Percentiles rank a stretch among this genome's conserved stretches.
phyloP scores from a whole-genome alignment of 768 basidiomycete species.

The Tricholoma sp. region DNA sequence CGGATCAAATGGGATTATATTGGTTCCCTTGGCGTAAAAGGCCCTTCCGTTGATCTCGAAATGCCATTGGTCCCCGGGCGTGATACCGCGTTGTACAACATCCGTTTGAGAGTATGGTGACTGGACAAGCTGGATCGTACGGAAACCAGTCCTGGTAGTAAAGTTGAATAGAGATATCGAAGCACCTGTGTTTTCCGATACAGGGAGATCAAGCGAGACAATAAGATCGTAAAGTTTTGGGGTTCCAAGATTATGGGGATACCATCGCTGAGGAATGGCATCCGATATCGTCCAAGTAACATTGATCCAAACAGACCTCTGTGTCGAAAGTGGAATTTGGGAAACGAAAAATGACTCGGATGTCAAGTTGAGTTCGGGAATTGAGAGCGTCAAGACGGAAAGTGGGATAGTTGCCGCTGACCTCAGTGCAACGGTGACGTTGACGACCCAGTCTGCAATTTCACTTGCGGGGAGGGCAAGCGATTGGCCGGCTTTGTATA shows the following conservation, averaged over 20 bases:
- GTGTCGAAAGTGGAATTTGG: constrained; percentile 18
- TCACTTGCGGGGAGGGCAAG: constrained; percentile 40
- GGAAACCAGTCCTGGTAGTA: constrained; percentile 48
- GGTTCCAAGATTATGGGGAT: constrained; percentile 48
- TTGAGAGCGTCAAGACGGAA: constrained; percentile 36
- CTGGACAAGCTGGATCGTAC: constrained; percentile 52
- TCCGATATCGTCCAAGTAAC: constrained; percentile 44
- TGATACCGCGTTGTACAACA: constrained; percentile 41
- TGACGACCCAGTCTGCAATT: constrained; percentile 49
- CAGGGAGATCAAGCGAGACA: constrained; percentile 29
- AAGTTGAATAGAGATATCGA: constrained; percentile 20
- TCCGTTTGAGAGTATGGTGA: constrained; percentile 41
- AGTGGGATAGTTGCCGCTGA: constrained; percentile 30
- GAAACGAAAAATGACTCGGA: constrained; percentile 28
- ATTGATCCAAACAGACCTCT: constrained; percentile 34
- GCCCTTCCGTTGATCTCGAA: constrained; percentile 54
- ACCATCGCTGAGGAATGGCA: constrained; percentile 45
- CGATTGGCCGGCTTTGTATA: constrained; percentile 47
- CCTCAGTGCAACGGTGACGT: constrained; percentile 45
- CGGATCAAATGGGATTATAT: constrained; percentile 57
- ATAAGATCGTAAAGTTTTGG: constrained; percentile 52
- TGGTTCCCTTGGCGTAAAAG: constrained; percentile 52
- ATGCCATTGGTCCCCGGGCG: constrained; percentile 57
- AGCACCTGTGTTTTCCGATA: background rate
- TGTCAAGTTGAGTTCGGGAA: constrained; percentile 41